Evolutionary conservation across 2,329 filamentous ascomycete genomes (phyloP), one percentile per base, ranked within the genome.

Genomic region (Aspergillus aculeatinus): DNA sequence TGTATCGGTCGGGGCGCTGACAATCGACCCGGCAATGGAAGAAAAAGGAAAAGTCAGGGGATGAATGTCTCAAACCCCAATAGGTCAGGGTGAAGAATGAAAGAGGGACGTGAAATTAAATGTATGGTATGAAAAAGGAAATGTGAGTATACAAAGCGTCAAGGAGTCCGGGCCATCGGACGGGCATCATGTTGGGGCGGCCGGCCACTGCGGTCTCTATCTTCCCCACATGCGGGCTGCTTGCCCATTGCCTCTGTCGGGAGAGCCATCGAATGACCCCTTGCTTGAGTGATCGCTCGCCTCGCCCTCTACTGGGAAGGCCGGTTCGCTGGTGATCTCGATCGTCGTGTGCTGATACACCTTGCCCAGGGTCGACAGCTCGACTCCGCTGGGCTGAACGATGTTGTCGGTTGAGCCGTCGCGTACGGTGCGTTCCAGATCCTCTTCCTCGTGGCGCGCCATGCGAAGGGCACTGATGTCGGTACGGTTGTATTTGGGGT

Each of bases 371-470:
- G 70, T 67, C 0, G 59, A 55, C 64, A 75, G 62, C 58, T 76
- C 76, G 5, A 73, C 59, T n/a, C 61, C 67, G 2, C 61, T 31
- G 33, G 63, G 57, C n/a, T 69, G 69, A 4, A 76, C 76, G 57
- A 82, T 78, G 21, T 76, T 77, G 21, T 80, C 79, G 4, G 77
- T 78, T 14, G 79, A 82, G 19, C 79, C 78, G 58, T 81, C 79
- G 14, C 76, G 76, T 9, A 71, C 70, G 0, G 67, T 63, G 12
- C 54, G 39, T 6, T 69, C 72, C 14, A 69, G 51, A 63, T 59
- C 77, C 61, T 64, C 62, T 4, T 65, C 62, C 10, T 63, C 64
- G 14, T 56, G 57, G 7, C 60, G 60, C 7, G 61, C 62, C 1
- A 61, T 68, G 48, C 62, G 63, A n/a, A 68, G 50, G 49, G 60